Conservation (phyloP, 176 grass and related monocot genomes). For the Stipa capillata region DNA sequence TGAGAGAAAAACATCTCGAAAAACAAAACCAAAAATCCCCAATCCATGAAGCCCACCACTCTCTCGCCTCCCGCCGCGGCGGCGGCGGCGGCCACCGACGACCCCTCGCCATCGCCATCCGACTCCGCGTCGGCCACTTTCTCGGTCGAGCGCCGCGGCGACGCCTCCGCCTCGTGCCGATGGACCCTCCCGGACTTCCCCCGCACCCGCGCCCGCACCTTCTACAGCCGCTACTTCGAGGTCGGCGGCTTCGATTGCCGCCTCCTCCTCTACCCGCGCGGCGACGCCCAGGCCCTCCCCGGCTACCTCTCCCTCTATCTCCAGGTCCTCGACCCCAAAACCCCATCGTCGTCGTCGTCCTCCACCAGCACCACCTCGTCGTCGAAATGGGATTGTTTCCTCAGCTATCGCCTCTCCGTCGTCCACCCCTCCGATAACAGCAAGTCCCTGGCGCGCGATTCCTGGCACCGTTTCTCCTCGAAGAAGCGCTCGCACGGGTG, state of each 20-base stretch:
- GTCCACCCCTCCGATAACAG: slow-evolving; percentile 44
- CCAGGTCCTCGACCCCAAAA: slow-evolving; percentile 93
- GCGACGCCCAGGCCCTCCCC: slow-evolving; percentile 74
- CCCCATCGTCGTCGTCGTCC: slow-evolving; percentile 51
- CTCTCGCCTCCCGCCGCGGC: slow-evolving; percentile 16
- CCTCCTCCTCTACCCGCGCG: slow-evolving; percentile 81
- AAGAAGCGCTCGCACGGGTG: slow-evolving; percentile 97
- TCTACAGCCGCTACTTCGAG: slow-evolving; percentile 93
- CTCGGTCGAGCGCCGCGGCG: slow-evolving; percentile 58
- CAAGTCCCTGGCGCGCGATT: slow-evolving; percentile 71
- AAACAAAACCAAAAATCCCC: slow-evolving; percentile 44
- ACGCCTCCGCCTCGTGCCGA: slow-evolving; percentile 71
- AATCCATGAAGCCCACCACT: slow-evolving; percentile 55
- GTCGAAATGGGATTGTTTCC: slow-evolving; percentile 89
- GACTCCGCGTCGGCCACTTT: slow-evolving; percentile 32
- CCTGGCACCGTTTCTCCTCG: slow-evolving; percentile 88
- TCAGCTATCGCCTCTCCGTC: slow-evolving; percentile 71
- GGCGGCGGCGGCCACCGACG: slow-evolving; percentile 20
- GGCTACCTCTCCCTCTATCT: slow-evolving; percentile 90
- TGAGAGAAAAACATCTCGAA: background rate
- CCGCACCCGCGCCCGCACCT: slow-evolving; percentile 56
- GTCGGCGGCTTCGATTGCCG: slow-evolving; percentile 93
- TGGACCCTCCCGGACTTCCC: slow-evolving; percentile 83
- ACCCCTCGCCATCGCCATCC: slow-evolving; percentile 34
- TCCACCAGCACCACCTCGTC: slow-evolving; percentile 42